Conservation (phyloP, 2,329 filamentous ascomycete genomes). For the Epichloe brachyelytri region DNA sequence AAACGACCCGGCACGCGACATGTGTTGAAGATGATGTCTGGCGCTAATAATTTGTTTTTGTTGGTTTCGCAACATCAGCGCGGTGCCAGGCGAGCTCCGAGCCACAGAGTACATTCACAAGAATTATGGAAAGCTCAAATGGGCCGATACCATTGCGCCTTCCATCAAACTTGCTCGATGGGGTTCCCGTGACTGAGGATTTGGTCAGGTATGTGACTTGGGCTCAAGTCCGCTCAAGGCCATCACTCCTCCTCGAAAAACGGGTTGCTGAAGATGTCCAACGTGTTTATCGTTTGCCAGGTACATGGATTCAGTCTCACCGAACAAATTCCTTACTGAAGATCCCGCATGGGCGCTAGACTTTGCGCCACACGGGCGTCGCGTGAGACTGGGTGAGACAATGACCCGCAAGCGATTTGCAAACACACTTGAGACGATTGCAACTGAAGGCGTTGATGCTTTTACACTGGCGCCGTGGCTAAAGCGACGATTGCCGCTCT, state of each 20-base stretch:
- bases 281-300: background rate
- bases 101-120: constrained; percentile 64
- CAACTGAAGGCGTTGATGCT: constrained; percentile 47
- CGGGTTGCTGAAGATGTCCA: background rate
- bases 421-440: constrained; percentile 58
- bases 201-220: constrained; percentile 32
- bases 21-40: background rate
- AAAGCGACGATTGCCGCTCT: constrained; percentile 56
- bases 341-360: constrained; percentile 71
- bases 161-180: constrained; percentile 58
- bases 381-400: constrained; percentile 53
- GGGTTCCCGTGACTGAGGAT: constrained; percentile 60
- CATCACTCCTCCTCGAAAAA: too few species aligned
- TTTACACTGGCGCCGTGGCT: constrained; percentile 58
- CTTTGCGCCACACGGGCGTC: constrained; percentile 64
- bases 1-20: too few species aligned
- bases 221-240: background rate
- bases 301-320: constrained; percentile 46
- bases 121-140: constrained; percentile 49
- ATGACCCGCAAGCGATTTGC: constrained; percentile 67
- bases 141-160: constrained; percentile 55
- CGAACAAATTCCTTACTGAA: constrained; percentile 49
- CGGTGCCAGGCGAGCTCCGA: constrained; percentile 57
- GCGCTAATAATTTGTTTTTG: background rate
- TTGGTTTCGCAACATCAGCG: constrained; percentile 23